A percentile compares a stretch with the other conserved stretches of the same genome.
Evolutionary conservation across 257 asterid genomes (phyloP).

Genomic region (Solanum ahanhuiri): DNA sequence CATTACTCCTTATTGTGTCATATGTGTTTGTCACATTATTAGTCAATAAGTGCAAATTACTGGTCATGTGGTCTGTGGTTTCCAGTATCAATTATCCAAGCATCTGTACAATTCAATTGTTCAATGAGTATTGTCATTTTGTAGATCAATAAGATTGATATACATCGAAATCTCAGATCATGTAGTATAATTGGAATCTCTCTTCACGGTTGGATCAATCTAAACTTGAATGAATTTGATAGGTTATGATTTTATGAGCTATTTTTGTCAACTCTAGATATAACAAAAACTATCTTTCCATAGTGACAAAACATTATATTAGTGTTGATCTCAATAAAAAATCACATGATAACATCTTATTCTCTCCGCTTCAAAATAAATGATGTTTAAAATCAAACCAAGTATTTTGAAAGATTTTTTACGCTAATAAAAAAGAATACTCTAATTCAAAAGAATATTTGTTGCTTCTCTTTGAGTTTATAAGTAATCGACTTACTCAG

Average conservation of each 20-base stretch:
- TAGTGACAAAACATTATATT: neutral
- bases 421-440: neutral
- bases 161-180: slow-evolving; percentile 6
- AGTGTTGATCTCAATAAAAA: neutral
- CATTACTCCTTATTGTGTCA: too few relatives aligned
- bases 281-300: neutral
- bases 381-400: neutral
- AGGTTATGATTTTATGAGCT: neutral
- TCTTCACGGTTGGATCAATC: neutral
- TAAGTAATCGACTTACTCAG: neutral
- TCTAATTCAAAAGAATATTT: neutral
- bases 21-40: too few relatives aligned
- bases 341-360: neutral
- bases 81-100: too few relatives aligned
- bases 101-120: neutral
- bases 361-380: neutral
- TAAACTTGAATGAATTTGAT: neutral
- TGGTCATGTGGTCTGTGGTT: too few relatives aligned
- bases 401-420: neutral
- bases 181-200: neutral
- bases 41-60: too few relatives aligned
- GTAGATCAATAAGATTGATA: neutral
- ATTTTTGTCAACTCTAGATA: neutral
- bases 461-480: neutral
- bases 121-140: neutral